Percentiles rank a stretch among this genome's conserved stretches.
phyloP scores from a whole-genome alignment of 495 filamentous ascomycete genomes.

The Terfezia claveryi region DNA sequence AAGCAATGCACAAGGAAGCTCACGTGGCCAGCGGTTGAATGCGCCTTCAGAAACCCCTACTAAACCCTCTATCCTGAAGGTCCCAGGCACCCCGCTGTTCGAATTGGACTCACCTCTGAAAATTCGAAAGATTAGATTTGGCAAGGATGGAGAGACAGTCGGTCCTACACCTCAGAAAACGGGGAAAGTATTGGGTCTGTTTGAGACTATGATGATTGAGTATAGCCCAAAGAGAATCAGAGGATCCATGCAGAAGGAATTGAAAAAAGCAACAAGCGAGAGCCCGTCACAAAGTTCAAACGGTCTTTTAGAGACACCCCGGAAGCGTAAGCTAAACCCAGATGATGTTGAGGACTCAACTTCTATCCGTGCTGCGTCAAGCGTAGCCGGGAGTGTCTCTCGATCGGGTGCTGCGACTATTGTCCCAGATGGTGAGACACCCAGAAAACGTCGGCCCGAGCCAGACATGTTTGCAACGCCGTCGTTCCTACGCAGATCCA shows the following conservation, averaged over 20 bases:
- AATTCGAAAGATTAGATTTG: background rate
- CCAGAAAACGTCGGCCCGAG: conserved; percentile 12
- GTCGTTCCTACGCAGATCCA: conserved; percentile 44
- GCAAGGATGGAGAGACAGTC: conserved; percentile 23
- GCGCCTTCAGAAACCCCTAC: background rate
- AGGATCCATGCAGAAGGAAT: background rate
- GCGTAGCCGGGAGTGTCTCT: background rate
- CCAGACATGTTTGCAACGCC: conserved; percentile 36
- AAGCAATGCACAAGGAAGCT: background rate
- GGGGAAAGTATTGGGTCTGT: conserved; percentile 70
- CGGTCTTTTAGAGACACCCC: background rate
- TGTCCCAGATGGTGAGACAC: conserved; percentile 1
- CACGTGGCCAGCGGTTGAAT: background rate
- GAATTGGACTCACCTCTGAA: background rate
- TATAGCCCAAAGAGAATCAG: background rate
- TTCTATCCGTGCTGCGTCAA: background rate
- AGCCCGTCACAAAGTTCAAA: background rate
- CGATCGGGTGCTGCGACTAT: background rate
- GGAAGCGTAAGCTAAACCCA: background rate
- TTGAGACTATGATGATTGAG: conserved; percentile 41
- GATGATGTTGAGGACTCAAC: conserved; percentile 6
- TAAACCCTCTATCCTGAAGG: background rate
- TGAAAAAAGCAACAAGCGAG: background rate
- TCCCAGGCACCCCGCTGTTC: background rate
- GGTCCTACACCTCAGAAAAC: conserved; percentile 85